A percentile compares a stretch with the other conserved stretches of the same genome.
phyloP scores from a whole-genome alignment of 2,329 filamentous ascomycete species.

The Botrytis tulipae region DNA sequence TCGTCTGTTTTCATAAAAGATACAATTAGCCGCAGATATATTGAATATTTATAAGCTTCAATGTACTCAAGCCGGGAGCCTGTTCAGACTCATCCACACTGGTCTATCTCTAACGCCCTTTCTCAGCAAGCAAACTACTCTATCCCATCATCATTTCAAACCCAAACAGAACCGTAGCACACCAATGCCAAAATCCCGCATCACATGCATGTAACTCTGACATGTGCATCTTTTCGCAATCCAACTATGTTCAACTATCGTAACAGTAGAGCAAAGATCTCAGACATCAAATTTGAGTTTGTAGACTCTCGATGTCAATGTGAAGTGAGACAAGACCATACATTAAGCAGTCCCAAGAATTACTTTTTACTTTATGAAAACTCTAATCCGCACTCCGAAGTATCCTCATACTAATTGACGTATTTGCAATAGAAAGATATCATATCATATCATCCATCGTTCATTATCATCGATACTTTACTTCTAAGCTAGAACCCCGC shows the following conservation, averaged over 20 bases:
- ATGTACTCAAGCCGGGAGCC: fast-evolving
- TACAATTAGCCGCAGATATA: no score
- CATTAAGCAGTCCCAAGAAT: neutral
- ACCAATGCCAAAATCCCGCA: neutral
- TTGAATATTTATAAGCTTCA: neutral
- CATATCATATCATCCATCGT: neutral
- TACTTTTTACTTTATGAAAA: neutral
- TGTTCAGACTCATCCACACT: neutral
- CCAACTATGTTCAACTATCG: neutral
- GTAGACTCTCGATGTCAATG: neutral
- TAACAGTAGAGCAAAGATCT: neutral
- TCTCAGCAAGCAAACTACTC: neutral
- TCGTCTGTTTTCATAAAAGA: fast-evolving
- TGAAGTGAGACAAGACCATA: neutral
- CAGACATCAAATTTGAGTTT: neutral
- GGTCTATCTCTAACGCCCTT: neutral
- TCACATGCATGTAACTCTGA: neutral
- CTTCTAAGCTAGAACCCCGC: neutral
- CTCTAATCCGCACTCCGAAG: neutral
- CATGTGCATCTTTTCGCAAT: neutral
- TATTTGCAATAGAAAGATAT: neutral
- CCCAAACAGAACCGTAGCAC: neutral
- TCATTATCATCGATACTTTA: neutral
- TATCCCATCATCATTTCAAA: neutral
- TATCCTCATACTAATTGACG: neutral